Percentiles rank a stretch among this genome's conserved stretches.
Conservation (phyloP, 2,329 filamentous ascomycete genomes). For the Calcarisporium arbuscula region DNA sequence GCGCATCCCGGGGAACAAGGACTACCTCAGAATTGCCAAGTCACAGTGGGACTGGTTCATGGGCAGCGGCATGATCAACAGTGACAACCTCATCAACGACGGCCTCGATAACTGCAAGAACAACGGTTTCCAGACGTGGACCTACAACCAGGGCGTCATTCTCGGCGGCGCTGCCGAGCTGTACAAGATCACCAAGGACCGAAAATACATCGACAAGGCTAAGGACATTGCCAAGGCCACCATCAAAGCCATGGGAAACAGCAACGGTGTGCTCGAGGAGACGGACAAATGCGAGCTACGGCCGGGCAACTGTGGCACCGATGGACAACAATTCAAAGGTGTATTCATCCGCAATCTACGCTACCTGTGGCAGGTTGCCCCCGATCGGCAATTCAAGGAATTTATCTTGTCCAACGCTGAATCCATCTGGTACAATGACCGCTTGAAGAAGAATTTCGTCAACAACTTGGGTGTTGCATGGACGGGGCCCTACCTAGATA, state of each 20-base stretch:
- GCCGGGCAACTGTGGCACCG: slow-evolving; percentile 32
- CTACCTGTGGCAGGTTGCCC: slow-evolving; percentile 46
- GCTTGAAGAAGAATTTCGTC: slow-evolving; percentile 38
- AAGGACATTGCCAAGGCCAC: slow-evolving; percentile 45
- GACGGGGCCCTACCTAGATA: slow-evolving; percentile 50
- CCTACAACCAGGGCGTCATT: slow-evolving; percentile 54
- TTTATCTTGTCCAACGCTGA: slow-evolving; percentile 58
- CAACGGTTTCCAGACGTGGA: slow-evolving; percentile 43
- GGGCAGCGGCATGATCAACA: slow-evolving; percentile 45
- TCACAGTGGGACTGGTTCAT: slow-evolving; percentile 48
- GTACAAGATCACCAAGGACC: slow-evolving; percentile 35
- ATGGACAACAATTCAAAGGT: slow-evolving; percentile 65
- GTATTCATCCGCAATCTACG: slow-evolving; percentile 61
- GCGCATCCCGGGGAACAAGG: slow-evolving; percentile 31
- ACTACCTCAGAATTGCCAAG: slow-evolving; percentile 43
- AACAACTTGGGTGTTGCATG: slow-evolving; percentile 57
- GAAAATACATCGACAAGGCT: slow-evolving; percentile 34
- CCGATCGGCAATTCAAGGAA: slow-evolving; percentile 39
- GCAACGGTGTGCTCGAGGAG: slow-evolving; percentile 39
- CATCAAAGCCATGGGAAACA: slow-evolving; percentile 37
- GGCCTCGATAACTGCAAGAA: slow-evolving; percentile 46
- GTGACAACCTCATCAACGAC: slow-evolving; percentile 45
- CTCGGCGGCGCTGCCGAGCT: slow-evolving; percentile 50
- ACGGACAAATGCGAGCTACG: slow-evolving; percentile 27
- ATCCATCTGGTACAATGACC: slow-evolving; percentile 56